Evolutionary conservation across 2,329 filamentous ascomycete genomes (phyloP), one percentile per base, ranked within the genome.

Genomic region (Furcasterigmium furcatum): DNA sequence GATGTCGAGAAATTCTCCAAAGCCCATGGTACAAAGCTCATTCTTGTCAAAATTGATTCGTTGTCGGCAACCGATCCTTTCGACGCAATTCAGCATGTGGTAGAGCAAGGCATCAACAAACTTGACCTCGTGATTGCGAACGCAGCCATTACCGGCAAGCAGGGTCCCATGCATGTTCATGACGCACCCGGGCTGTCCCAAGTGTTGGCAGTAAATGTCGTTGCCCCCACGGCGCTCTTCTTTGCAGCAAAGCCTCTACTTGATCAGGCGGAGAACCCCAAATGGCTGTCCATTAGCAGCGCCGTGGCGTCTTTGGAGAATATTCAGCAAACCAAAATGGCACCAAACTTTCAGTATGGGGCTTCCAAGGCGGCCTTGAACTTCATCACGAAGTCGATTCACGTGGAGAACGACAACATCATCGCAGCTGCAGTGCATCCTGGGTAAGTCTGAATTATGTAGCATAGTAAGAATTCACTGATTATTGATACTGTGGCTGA

Each of bases 41-140:
- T 66, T 19, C 45, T 66, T 5, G 57, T 67, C 13, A 55, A 58
- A 13, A 57, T 64, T 21, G 61, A 67, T 41, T 58, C 53, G n/a
- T 52, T 50, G 8, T 52, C 54, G 4, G 51, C 55, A 10, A 49
- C 57, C 1, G 58, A 64, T 21, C 49, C 63, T 7, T 50, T 54
- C 9, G 44, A 56, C 9, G 57, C 62, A 6, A 43, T 63, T n/a
- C 47, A 60, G 20, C 48, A 52, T 16, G 46, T 64, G 12, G 49
- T 49, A 22, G 46, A 46, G 4, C 43, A 55, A 7, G 64, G 58
- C 6, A 55, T 67, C 19, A 40, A 53, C 38, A 54, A 62, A 25
- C 20, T 57, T 5, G 67, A 66, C 20, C 57, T 61, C 9, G 54
- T 62, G 34, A 59, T 55, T 22, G 29, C 52, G 13, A 66, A 66